A percentile compares a stretch with the other conserved stretches of the same genome.
Conservation (phyloP, 345 rosid genomes). For the Sonneratia alba region DNA sequence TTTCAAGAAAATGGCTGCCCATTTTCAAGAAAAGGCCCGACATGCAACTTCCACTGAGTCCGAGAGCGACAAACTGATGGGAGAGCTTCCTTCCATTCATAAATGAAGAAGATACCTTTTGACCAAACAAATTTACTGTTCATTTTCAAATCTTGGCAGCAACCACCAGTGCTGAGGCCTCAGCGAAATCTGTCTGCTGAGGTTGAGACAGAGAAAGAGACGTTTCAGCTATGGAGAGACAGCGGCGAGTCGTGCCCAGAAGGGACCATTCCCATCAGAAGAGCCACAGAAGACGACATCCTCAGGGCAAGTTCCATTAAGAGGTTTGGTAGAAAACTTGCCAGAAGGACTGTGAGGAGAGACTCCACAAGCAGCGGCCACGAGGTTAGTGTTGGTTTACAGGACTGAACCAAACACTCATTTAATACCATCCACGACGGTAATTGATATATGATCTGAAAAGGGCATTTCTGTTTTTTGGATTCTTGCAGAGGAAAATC, state of each 20-base stretch:
- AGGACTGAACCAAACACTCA: not conserved
- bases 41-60: not conserved
- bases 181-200: conserved; percentile 31
- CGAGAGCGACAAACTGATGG: not conserved
- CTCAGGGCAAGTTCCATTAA: conserved; percentile 56
- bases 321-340: conserved; percentile 58
- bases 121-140: not conserved
- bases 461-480: not conserved
- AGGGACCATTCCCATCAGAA: conserved; percentile 86
- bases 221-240: conserved; percentile 62
- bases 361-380: conserved; percentile 81
- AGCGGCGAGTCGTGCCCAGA: conserved; percentile 77
- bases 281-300: conserved; percentile 63
- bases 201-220: conserved; percentile 15
- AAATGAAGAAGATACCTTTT: not conserved
- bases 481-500: no score
- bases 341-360: conserved; percentile 59
- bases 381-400: conserved; percentile 41
- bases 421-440: not conserved
- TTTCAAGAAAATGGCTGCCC: no score
- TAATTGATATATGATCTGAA: not conserved
- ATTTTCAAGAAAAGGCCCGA: not conserved
- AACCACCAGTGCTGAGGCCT: conserved; percentile 49
- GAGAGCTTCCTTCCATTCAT: conserved; percentile 6
- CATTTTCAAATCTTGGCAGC: conserved; percentile 26